Evolutionary conservation across 768 basidiomycete species (phyloP).

Genomic region (Phanerochaete sordida): DNA sequence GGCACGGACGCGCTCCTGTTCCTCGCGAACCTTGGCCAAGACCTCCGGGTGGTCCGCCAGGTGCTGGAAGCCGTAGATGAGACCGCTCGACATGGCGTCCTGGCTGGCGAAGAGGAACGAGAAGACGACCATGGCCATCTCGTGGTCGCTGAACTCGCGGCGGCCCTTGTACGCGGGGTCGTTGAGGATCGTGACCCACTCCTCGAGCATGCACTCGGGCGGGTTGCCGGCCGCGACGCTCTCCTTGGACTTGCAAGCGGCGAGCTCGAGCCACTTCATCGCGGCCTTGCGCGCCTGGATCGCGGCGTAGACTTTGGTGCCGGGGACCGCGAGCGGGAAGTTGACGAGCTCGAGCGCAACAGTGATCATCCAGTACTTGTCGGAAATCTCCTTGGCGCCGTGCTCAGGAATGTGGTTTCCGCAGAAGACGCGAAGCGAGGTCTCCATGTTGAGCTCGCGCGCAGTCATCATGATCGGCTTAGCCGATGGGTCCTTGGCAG

Average conservation of each 20-base stretch:
- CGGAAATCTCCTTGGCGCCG: conserved; percentile 76
- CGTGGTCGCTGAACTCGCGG: conserved; percentile 84
- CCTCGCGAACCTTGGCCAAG: conserved; percentile 83
- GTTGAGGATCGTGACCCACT: conserved; percentile 78
- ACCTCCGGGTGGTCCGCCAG: conserved; percentile 90
- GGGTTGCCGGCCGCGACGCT: conserved; percentile 78
- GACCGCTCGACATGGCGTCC: conserved; percentile 97
- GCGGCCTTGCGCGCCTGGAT: conserved; percentile 87
- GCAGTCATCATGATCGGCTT: conserved; percentile 85
- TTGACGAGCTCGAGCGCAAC: conserved; percentile 96
- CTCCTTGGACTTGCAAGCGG: conserved; percentile 75
- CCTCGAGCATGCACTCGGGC: conserved; percentile 88
- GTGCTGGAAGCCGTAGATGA: conserved; percentile 96
- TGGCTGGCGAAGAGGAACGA: conserved; percentile 96
- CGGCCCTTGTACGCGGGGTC: conserved; percentile 69
- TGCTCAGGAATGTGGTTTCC: conserved; percentile 84
- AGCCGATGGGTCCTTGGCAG: conserved; percentile 43
- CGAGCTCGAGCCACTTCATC: conserved; percentile 73
- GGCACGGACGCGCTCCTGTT: conserved; percentile 81
- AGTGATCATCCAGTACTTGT: conserved; percentile 97
- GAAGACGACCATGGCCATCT: conserved; percentile 97
- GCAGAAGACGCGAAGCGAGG: conserved; percentile 93
- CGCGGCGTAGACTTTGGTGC: conserved; percentile 94
- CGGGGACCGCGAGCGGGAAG: conserved; percentile 92
- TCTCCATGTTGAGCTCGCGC: conserved; percentile 95